phyloP scores from a whole-genome alignment of 2,329 filamentous ascomycete genomes.

The Fusarium avenaceum region DNA sequence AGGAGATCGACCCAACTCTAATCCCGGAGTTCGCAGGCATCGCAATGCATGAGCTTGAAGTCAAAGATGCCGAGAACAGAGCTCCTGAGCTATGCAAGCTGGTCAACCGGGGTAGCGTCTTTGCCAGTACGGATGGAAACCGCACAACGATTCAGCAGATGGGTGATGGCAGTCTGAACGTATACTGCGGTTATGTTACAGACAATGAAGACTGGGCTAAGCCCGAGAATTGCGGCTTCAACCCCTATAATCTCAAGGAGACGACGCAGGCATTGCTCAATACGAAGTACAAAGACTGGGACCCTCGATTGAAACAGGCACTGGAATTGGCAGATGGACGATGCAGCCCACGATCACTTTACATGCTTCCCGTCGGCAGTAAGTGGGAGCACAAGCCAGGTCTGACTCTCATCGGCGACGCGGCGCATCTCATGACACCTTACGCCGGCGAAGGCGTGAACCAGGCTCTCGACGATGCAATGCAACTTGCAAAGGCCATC shows the following conservation, averaged over 20 bases:
- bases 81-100: conserved; percentile 60
- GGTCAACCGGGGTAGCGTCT: conserved; percentile 63
- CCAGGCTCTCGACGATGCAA: conserved; percentile 67
- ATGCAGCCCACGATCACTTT: conserved; percentile 61
- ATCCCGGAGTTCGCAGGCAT: conserved; percentile 63
- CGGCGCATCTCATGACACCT: conserved; percentile 71
- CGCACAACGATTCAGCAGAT: conserved; percentile 57
- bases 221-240: conserved; percentile 58
- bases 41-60: conserved; percentile 57
- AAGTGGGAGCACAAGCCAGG: conserved; percentile 63
- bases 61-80: conserved; percentile 57
- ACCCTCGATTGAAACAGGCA: conserved; percentile 57
- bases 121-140: conserved; percentile 59
- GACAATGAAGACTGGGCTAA: conserved; percentile 56
- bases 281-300: conserved; percentile 57
- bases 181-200: conserved; percentile 57
- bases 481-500: conserved; percentile 62
- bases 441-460: conserved; percentile 73
- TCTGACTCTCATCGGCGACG: conserved; percentile 69
- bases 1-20: conserved; percentile 52
- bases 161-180: conserved; percentile 63
- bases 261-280: conserved; percentile 56
- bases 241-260: conserved; percentile 57
- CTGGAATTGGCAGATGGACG: conserved; percentile 57
- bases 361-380: conserved; percentile 65